A percentile compares a stretch with the other conserved stretches of the same genome.
phyloP scores from a whole-genome alignment of 495 filamentous ascomycete species.

The Staphylotrichum longicolle region DNA sequence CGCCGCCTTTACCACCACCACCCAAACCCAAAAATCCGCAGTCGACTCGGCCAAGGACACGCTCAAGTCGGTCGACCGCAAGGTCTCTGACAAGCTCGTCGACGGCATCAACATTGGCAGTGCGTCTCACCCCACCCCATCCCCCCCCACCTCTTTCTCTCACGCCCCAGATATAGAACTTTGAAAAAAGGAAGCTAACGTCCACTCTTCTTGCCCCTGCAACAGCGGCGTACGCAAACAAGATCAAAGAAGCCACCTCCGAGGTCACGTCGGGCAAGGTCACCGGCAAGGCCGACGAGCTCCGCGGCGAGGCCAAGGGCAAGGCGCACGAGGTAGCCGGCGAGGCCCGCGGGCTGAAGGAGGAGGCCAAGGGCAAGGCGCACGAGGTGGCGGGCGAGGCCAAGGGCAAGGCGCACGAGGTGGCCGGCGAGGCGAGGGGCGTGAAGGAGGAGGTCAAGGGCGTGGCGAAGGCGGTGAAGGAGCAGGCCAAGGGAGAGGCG shows the following conservation, averaged over 20 bases:
- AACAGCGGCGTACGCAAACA: slow-evolving; percentile 46
- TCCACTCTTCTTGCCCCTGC: neutral
- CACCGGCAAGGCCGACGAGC: slow-evolving; percentile 34
- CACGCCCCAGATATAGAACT: neutral
- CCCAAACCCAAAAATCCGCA: slow-evolving; percentile 42
- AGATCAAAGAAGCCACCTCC: slow-evolving; percentile 41
- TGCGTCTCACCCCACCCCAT: slow-evolving; percentile 19
- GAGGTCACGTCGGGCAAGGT: slow-evolving; percentile 35
- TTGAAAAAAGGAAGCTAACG: slow-evolving; percentile 17
- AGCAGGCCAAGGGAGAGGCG: neutral
- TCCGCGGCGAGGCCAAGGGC: slow-evolving; percentile 26
- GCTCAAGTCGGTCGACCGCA: slow-evolving; percentile 50
- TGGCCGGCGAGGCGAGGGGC: slow-evolving; percentile 18
- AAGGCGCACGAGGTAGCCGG: slow-evolving; percentile 31
- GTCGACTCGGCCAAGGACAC: slow-evolving; percentile 51
- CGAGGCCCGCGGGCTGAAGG: slow-evolving; percentile 27
- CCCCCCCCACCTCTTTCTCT: neutral
- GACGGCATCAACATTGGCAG: slow-evolving; percentile 54
- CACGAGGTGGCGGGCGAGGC: slow-evolving; percentile 32
- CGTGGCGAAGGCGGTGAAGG: slow-evolving; percentile 13
- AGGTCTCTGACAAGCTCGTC: slow-evolving; percentile 54
- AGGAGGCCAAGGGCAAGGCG: slow-evolving; percentile 35
- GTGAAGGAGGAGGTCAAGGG: slow-evolving; percentile 16
- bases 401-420: slow-evolving; percentile 31
- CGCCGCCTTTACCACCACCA: slow-evolving; percentile 45